Evolutionary conservation across 2,329 filamentous ascomycete genomes (phyloP).

Genomic region (Pseudogymnoascus sp.): DNA sequence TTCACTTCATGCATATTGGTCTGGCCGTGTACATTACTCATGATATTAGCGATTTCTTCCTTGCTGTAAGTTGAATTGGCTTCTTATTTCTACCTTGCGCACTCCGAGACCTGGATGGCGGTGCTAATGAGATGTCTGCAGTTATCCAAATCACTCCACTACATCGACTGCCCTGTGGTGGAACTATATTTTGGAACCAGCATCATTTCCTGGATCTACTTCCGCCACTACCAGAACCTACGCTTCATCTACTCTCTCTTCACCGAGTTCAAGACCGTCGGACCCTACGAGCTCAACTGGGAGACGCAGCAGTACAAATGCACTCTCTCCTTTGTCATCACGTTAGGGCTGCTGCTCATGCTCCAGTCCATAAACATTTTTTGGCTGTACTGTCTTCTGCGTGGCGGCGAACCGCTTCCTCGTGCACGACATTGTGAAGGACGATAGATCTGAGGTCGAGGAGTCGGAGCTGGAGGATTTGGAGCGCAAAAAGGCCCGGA

Average conservation of each 20-base stretch:
- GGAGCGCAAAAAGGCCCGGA: constrained; percentile 27
- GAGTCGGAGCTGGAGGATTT: constrained; percentile 36
- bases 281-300: constrained; percentile 69
- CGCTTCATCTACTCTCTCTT: constrained; percentile 66
- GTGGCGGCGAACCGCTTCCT: constrained; percentile 66
- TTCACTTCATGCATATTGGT: constrained; percentile 95
- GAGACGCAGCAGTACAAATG: constrained; percentile 69
- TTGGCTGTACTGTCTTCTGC: constrained; percentile 69
- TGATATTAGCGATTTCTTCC: constrained; percentile 92
- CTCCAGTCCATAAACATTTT: constrained; percentile 71
- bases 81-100: neutral
- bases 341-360: constrained; percentile 52
- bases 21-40: constrained; percentile 90
- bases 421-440: constrained; percentile 51
- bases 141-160: constrained; percentile 90
- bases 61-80: constrained; percentile 58
- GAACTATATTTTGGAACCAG: constrained; percentile 76
- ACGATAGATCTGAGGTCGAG: constrained; percentile 66
- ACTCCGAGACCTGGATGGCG: neutral
- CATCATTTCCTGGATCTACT: constrained; percentile 76
- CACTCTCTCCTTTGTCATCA: constrained; percentile 59
- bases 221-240: constrained; percentile 76
- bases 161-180: constrained; percentile 52
- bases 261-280: constrained; percentile 64
- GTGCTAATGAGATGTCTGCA: constrained; percentile 30